phyloP scores from a whole-genome alignment of 192 early-diverging fungal genomes.

The Paraglomus brasilianum region DNA sequence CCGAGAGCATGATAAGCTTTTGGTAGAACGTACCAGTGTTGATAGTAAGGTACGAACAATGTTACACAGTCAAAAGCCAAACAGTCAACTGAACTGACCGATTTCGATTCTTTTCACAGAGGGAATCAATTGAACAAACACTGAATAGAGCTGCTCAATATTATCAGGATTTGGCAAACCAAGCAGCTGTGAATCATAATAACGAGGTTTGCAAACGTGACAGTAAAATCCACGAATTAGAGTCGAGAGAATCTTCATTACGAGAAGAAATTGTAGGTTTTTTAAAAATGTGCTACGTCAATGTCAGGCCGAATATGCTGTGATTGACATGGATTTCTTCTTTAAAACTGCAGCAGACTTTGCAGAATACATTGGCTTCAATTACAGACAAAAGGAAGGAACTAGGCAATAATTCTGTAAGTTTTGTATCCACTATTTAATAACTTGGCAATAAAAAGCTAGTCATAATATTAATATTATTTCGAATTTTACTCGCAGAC shows the following conservation, averaged over 20 bases:
- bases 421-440: too few species aligned
- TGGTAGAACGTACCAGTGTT: background rate
- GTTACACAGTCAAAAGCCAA: background rate
- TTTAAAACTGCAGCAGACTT: too few species aligned
- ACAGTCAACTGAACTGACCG: background rate
- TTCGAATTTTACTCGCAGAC: too few species aligned
- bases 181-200: slow-evolving; percentile 8
- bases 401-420: too few species aligned
- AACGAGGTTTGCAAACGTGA: slow-evolving; percentile 27
- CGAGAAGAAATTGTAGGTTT: slow-evolving; percentile 26
- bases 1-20: slow-evolving; percentile 1
- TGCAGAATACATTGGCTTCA: too few species aligned
- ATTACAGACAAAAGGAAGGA: too few species aligned
- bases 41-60: slow-evolving; percentile 19
- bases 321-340: too few species aligned
- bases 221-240: slow-evolving; percentile 13
- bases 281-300: too few species aligned
- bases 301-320: too few species aligned
- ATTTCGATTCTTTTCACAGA: background rate
- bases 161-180: slow-evolving; percentile 20
- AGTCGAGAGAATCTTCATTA: slow-evolving; percentile 5
- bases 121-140: slow-evolving; percentile 10
- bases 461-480: too few species aligned
- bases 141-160: background rate
- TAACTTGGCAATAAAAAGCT: too few species aligned